Percentiles rank a stretch among this genome's conserved stretches.
Conservation (phyloP, 2,329 filamentous ascomycete species). For the Penicillium sp. region DNA sequence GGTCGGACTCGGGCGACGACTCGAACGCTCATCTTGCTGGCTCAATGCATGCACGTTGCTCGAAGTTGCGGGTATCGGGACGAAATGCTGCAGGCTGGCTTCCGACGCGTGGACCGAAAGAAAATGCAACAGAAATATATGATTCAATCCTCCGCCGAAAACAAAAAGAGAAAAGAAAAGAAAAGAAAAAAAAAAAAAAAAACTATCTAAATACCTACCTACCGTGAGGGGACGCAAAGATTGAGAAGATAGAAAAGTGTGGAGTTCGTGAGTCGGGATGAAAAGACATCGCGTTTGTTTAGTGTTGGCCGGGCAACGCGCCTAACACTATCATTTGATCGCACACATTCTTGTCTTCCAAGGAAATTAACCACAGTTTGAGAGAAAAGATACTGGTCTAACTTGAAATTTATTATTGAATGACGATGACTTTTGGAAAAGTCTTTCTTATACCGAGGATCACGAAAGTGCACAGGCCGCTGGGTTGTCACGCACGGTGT, state of each 20-base stretch:
- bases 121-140: conserved; percentile 3
- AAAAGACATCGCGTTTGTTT: conserved; percentile 3
- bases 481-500: neutral
- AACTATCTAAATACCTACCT: conserved; percentile 18
- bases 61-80: neutral
- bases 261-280: conserved; percentile 7
- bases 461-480: neutral
- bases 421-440: neutral
- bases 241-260: conserved; percentile 11
- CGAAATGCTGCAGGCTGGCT: neutral
- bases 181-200: conserved; percentile 15
- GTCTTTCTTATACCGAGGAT: neutral
- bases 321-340: neutral
- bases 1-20: conserved; percentile 91
- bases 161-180: conserved; percentile 10
- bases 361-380: neutral
- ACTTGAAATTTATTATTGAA: too few species aligned
- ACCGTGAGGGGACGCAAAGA: conserved; percentile 16
- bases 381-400: neutral
- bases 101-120: conserved; percentile 4
- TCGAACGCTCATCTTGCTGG: conserved; percentile 58
- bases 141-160: conserved; percentile 2
- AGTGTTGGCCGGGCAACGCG: conserved; percentile 22
- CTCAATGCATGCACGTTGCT: conserved; percentile 12
- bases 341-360: neutral